Percentiles rank a stretch among this genome's conserved stretches.
phyloP scores from a whole-genome alignment of 169 alveolate genomes.

The Plasmodium sp. region DNA sequence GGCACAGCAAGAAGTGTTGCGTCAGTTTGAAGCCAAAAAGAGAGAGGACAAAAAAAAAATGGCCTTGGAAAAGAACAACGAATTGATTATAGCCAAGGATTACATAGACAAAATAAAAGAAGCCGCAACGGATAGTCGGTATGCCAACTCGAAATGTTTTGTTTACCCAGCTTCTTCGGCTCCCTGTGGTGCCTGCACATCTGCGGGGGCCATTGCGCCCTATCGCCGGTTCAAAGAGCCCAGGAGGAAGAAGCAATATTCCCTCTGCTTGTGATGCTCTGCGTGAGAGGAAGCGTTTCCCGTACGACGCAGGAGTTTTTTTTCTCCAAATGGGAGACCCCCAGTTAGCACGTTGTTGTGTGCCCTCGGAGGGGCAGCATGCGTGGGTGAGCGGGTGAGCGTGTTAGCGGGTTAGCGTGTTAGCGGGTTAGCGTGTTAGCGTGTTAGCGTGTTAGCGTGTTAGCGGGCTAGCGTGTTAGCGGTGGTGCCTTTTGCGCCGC shows the following conservation, averaged over 20 bases:
- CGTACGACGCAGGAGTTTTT: neutral
- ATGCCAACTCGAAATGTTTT: conserved; percentile 85
- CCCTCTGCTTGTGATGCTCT: conserved; percentile 22
- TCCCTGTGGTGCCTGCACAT: conserved; percentile 89
- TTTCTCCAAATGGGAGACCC: neutral
- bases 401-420: neutral
- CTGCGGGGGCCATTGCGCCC: conserved; percentile 91
- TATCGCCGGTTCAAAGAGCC: conserved; percentile 78
- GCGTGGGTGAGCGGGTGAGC: neutral
- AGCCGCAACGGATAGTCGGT: conserved; percentile 76
- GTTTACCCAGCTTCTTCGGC: conserved; percentile 88
- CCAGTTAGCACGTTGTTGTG: neutral
- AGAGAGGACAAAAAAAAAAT: conserved; percentile 3
- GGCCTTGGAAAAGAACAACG: conserved; percentile 65
- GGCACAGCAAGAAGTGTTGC: conserved; percentile 72
- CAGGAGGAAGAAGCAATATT: conserved; percentile 58
- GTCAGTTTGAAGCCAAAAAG: conserved; percentile 48
- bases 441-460: neutral
- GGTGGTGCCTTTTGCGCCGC: neutral
- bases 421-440: neutral
- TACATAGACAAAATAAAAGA: conserved; percentile 74
- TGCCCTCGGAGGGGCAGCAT: neutral
- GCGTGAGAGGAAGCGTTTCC: neutral
- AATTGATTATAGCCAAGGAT: conserved; percentile 73
- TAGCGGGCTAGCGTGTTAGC: neutral